phyloP scores from a whole-genome alignment of 1,284 basidiomycete species.

The Cryptococcus sp. region DNA sequence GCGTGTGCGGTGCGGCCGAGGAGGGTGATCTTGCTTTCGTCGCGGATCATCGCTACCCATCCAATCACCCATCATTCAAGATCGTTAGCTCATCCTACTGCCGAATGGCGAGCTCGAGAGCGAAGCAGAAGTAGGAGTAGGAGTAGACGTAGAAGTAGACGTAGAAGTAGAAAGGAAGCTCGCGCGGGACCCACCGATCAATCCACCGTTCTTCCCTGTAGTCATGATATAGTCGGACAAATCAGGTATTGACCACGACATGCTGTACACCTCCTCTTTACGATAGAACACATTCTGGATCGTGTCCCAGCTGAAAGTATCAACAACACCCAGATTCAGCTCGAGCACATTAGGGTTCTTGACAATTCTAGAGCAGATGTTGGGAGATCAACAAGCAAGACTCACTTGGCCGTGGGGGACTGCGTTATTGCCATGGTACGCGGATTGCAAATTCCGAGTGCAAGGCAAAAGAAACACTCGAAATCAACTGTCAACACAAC shows the following conservation, averaged over 20 bases:
- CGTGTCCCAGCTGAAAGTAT: slow-evolving; percentile 50
- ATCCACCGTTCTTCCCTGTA: slow-evolving; percentile 82
- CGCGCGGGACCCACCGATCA: slow-evolving; percentile 67
- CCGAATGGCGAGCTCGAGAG: not conserved
- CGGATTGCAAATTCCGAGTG: not conserved
- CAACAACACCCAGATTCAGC: not conserved
- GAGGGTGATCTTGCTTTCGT: slow-evolving; percentile 76
- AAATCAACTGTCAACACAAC: no score
- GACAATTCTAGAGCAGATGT: not conserved
- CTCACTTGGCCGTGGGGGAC: slow-evolving; percentile 20
- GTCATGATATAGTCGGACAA: slow-evolving; percentile 79
- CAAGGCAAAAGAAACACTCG: no score
- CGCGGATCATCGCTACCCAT: slow-evolving; percentile 85
- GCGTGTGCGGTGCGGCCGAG: slow-evolving; percentile 62
- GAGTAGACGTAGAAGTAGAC: no score
- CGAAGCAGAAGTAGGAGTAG: no score
- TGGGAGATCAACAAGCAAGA: not conserved
- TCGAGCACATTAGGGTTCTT: not conserved
- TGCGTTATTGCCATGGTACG: not conserved
- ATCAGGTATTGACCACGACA: slow-evolving; percentile 76
- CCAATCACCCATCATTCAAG: not conserved
- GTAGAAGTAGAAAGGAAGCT: not conserved
- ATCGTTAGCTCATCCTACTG: not conserved
- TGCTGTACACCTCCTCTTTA: slow-evolving; percentile 78
- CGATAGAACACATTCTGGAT: slow-evolving; percentile 58